Evolutionary conservation across 176 grass and related monocot species (phyloP).

Genomic region (Oryza punctata): DNA sequence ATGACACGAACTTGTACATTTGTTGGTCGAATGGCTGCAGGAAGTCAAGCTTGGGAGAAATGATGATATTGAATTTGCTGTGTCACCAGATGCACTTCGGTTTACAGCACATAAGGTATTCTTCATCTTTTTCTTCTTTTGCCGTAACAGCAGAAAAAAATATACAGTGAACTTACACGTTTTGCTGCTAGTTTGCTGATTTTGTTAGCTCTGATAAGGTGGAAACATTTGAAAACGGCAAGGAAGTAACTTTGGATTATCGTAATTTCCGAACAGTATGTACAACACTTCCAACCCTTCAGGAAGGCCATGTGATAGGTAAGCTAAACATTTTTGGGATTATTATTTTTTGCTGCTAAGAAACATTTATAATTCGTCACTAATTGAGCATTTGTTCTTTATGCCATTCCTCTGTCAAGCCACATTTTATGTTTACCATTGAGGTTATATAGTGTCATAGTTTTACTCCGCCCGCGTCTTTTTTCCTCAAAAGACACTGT

Average conservation of each 20-base stretch:
- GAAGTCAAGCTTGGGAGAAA: slow-evolving; percentile 60
- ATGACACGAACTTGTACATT: slow-evolving; percentile 27
- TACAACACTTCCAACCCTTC: slow-evolving; percentile 70
- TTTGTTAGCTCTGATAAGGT: slow-evolving; percentile 43
- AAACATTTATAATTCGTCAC: background rate
- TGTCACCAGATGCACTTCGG: slow-evolving; percentile 73
- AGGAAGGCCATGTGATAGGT: slow-evolving; percentile 75
- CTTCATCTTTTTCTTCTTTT: slow-evolving; percentile 9
- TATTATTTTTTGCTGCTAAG: background rate
- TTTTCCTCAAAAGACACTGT: background rate
- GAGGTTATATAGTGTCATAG: background rate
- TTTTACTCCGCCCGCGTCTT: background rate
- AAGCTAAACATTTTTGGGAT: slow-evolving; percentile 19
- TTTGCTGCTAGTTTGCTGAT: slow-evolving; percentile 63
- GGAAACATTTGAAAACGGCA: slow-evolving; percentile 43
- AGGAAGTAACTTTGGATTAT: slow-evolving; percentile 46
- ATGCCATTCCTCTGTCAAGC: background rate
- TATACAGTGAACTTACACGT: slow-evolving; percentile 2
- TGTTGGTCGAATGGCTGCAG: slow-evolving; percentile 44
- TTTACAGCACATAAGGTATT: slow-evolving; percentile 73
- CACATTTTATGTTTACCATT: background rate
- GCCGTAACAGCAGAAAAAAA: slow-evolving; percentile 12
- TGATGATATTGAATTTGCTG: slow-evolving; percentile 67
- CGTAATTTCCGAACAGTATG: slow-evolving; percentile 50
- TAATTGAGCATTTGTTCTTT: background rate